These are phyloP conservation scores for Eragrostis tef DNA, from an alignment of 202 grass and related monocot genomes.

Conservation along the genomic window DNA sequence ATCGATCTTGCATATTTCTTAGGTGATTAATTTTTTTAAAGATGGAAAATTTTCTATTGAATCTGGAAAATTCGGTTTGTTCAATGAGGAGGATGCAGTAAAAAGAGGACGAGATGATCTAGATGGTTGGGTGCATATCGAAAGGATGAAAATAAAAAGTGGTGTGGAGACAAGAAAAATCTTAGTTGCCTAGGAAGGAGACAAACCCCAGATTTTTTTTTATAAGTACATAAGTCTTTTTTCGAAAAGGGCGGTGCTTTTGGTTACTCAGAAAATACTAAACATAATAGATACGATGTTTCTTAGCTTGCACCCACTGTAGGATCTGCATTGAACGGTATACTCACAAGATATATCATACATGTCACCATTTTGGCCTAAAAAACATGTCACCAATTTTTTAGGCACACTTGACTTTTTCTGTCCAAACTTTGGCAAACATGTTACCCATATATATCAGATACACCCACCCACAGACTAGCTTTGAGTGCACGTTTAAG, in stretches of 20 bases:
- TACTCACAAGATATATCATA: neutral
- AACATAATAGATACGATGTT: neutral
- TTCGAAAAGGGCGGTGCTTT: neutral
- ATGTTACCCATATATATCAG: constrained; percentile 13
- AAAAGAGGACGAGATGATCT: too few relatives aligned
- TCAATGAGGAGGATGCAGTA: too few relatives aligned
- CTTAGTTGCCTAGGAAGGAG: too few relatives aligned
- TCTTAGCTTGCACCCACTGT: neutral
- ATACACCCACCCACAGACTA: neutral
- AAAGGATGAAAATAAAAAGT: too few relatives aligned
- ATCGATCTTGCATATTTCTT: too few relatives aligned
- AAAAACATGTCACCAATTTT: neutral
- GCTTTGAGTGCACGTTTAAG: constrained; percentile 44
- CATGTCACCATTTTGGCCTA: neutral
- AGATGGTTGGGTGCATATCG: too few relatives aligned
- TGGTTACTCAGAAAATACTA: neutral
- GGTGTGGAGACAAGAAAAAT: too few relatives aligned
- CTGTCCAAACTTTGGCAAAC: constrained; percentile 5
- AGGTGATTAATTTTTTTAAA: too few relatives aligned
- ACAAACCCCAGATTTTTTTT: too few relatives aligned
- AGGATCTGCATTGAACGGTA: neutral
- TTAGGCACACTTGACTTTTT: neutral
- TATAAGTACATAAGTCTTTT: neutral
- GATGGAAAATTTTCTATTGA: too few relatives aligned
- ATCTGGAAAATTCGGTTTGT: too few relatives aligned